Evolutionary conservation across 2,329 filamentous ascomycete genomes (phyloP).

Genomic region (Aphanoascus verrucosus): DNA sequence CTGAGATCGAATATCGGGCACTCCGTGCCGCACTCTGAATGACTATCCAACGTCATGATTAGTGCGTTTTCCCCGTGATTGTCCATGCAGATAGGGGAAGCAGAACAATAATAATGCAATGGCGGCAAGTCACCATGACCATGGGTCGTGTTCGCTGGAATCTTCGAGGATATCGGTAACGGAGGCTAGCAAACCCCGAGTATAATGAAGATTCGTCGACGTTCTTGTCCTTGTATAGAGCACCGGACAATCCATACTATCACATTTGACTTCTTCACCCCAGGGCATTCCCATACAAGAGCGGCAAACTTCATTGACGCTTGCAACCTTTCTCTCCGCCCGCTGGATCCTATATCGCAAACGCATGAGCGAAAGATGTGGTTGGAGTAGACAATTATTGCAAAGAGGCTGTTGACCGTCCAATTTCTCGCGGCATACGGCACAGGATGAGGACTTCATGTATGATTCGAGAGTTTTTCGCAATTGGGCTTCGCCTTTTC

Average conservation of each 20-base stretch:
- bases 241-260: conserved; percentile 84
- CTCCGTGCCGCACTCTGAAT: not conserved
- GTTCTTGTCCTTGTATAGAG: conserved; percentile 54
- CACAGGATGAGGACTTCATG: conserved; percentile 67
- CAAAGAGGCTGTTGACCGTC: conserved; percentile 31
- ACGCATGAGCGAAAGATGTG: conserved; percentile 50
- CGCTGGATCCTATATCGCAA: conserved; percentile 52
- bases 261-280: conserved; percentile 69
- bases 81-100: not conserved
- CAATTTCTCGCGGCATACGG: conserved; percentile 60
- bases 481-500: conserved; percentile 8
- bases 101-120: not conserved
- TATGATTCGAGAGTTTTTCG: conserved; percentile 87
- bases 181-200: conserved; percentile 28
- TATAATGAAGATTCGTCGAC: conserved; percentile 29
- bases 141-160: conserved; percentile 20
- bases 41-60: not conserved
- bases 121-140: conserved; percentile 1
- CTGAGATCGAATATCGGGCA: no score
- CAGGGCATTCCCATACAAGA: conserved; percentile 65
- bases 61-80: not conserved
- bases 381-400: conserved; percentile 26
- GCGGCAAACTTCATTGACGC: conserved; percentile 63
- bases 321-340: conserved; percentile 53
- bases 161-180: conserved; percentile 30